Percentiles rank a stretch among this genome's conserved stretches.
These are phyloP conservation scores for Salix purpurea DNA, from an alignment of 345 rosid genomes.

Conservation along the genomic window DNA sequence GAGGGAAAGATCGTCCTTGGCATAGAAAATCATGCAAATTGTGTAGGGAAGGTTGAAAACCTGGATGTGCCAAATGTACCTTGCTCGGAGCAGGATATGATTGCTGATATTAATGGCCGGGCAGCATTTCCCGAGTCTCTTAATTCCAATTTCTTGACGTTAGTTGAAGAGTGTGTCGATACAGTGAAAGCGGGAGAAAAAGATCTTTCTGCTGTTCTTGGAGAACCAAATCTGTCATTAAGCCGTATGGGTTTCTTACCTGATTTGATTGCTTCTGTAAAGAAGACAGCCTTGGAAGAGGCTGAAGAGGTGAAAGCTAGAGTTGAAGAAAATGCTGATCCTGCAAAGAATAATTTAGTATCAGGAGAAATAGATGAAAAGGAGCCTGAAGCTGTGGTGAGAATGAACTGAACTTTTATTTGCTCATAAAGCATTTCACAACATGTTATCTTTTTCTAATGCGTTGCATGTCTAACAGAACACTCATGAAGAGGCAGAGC, in stretches of 20 bases:
- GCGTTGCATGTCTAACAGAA: constrained; percentile 43
- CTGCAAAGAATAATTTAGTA: constrained; percentile 23
- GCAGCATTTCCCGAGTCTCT: constrained; percentile 18
- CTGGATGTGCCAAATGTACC: constrained; percentile 18
- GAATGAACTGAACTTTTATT: constrained; percentile 25
- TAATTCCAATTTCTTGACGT: constrained; percentile 18
- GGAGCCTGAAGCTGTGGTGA: constrained; percentile 59
- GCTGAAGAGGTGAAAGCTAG: constrained; percentile 64
- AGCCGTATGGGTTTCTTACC: constrained; percentile 52
- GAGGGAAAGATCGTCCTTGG: constrained; percentile 31
- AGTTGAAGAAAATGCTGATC: constrained; percentile 41
- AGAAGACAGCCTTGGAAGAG: constrained; percentile 74
- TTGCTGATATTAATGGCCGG: constrained; percentile 19
- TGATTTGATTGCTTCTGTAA: constrained; percentile 63
- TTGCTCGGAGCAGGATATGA: constrained; percentile 19
- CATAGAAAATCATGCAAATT: constrained; percentile 32
- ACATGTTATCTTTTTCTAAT: constrained; percentile 21
- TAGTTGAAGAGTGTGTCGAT: constrained; percentile 25
- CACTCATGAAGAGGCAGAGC: constrained; percentile 57
- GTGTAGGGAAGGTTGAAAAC: constrained; percentile 24
- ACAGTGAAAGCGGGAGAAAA: constrained; percentile 30
- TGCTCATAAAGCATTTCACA: not conserved
- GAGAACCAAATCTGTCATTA: constrained; percentile 43
- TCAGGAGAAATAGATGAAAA: constrained; percentile 30
- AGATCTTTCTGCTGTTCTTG: constrained; percentile 33